Base-by-base conservation (phyloP, 2,329 filamentous ascomycete genomes). In the Sarocladiaceae sp. region DNA sequence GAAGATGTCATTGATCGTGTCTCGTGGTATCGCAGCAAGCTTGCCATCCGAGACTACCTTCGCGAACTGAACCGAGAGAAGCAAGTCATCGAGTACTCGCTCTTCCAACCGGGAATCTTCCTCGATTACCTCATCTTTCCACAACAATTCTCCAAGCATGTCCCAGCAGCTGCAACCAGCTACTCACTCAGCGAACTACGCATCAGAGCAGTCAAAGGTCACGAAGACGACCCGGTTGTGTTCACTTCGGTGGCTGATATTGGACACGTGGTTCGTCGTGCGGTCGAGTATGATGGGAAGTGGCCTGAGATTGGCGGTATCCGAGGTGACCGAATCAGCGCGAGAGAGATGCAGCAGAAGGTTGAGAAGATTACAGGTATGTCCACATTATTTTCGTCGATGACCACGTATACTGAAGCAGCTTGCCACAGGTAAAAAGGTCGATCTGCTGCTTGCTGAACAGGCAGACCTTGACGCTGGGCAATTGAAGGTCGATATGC, bases 41-140 rank as follows among this genome's bases (percentile, higher is more conserved):
- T 67, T n/a, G 62, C 65, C 4, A 71, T 77, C 10, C 68, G 71
- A 2, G 57, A 70, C 17, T 82, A 84, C 59, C 68, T 85, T 0
- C 55, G 66, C 20, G 60, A 75, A 15, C 54, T 84, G 2, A 83
- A 83, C 48, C 13, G 13, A 40, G 17, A 15, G 2, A 15, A 23
- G 2, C 37, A 79, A 75, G 66, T 77, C 6, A 64, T 82, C 4
- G 76, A 83, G 55, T 83, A 82, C 60, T 73, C 66, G 6, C 63
- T 80, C 1, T 82, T 83, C 58, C 76, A 81, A 46, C 76, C 76
- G 0, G 78, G 76, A 1, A 56, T 79, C 7, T 79, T 81, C 57
- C 56, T 77, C 44, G 69, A 83, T 59, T 83, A 82, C 62, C 66
- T 81, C 13, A 74, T 73, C 1, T 71, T 66, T 51, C 79, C 79